Evolutionary conservation across 1,139 yeast species (phyloP), one percentile per base, ranked within the genome.

Genomic region (Suhomyces maxii): DNA sequence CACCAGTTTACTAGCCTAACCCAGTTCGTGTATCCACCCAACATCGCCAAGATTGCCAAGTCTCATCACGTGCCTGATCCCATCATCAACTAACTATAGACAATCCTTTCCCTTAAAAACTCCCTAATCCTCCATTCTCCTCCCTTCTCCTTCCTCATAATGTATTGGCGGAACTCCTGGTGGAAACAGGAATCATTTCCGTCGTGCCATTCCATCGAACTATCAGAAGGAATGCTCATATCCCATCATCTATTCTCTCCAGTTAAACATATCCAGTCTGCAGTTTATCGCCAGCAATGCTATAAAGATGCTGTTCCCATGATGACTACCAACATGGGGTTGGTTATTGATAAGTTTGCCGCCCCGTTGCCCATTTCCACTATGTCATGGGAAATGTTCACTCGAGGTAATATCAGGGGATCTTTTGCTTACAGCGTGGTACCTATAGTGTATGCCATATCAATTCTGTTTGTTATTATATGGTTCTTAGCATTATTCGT

Each of bases 381-480:
- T 8, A 53, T 57, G 5, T 65, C 76, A 6, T 80, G 84, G 84
- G 31, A 53, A 2, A 54, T 56, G n/a, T 77, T 61, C 51, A 69
- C 75, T 5, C 53, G 45, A 10, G 43, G 55, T 30, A 61, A 60
- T 33, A 57, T 59, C 8, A 52, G 64, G 25, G 84, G 86, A 0
- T 56, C 74, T 2, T 84, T 80, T 60, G 67, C 75, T 26, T 80
- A 79, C 55, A 76, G 86, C 47, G 72, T 83, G 26, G 85, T 78
- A 42, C 80, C 90, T 0, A 73, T 84, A 33, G 67, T 85, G 1
- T 82, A 83, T 58, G 78, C 87, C 0, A 64, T 86, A 26, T 76
- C 89, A 9, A 77, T 83, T 1, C 83, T 84, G 61, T 81, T 86
- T 12, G 85, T 85, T 13, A 76, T 86, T 9, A 80, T 86, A 7